phyloP scores from a whole-genome alignment of 1,284 basidiomycete genomes.

The Lignosus rhinocerotis region DNA sequence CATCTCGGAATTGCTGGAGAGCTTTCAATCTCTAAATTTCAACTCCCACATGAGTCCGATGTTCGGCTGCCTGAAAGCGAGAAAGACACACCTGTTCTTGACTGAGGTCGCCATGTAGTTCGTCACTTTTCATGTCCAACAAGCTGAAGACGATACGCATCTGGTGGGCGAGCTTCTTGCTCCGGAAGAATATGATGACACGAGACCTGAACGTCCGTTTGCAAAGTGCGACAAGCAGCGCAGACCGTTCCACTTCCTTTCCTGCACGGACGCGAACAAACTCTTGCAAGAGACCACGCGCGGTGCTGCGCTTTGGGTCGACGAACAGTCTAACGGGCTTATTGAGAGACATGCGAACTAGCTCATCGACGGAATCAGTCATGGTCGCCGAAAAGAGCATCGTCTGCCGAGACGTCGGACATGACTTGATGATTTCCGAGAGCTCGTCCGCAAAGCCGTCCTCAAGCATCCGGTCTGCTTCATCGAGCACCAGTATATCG shows the following conservation, averaged over 20 bases:
- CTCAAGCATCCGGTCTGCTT: conserved; percentile 97
- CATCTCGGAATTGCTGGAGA: conserved; percentile 85
- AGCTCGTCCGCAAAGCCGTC: conserved; percentile 98
- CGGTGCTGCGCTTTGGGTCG: conserved; percentile 89
- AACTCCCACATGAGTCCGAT: conserved; percentile 2
- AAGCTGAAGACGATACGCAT: conserved; percentile 92
- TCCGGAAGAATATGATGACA: conserved; percentile 92
- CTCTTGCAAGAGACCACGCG: conserved; percentile 91
- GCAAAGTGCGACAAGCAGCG: conserved; percentile 83
- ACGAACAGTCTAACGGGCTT: conserved; percentile 95
- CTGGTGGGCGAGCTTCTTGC: conserved; percentile 96
- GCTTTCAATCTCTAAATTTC: conserved; percentile 74
- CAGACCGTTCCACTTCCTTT: conserved; percentile 80
- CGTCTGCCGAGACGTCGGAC: conserved; percentile 88
- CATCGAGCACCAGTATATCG: conserved; percentile 93
- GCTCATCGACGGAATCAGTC: conserved; percentile 93
- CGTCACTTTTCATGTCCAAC: conserved; percentile 84
- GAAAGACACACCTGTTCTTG: conserved; percentile 81
- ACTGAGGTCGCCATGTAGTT: conserved; percentile 92
- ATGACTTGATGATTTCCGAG: conserved; percentile 89
- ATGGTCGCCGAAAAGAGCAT: conserved; percentile 99
- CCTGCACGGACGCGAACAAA: conserved; percentile 87
- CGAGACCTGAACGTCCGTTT: conserved; percentile 83
- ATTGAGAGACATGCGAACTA: conserved; percentile 89
- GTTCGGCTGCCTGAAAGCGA: not conserved